Percentiles rank a stretch among this genome's conserved stretches.
These are phyloP conservation scores for Diospyros kaki DNA, from an alignment of 148 eudicot genomes.

Conservation along the genomic window DNA sequence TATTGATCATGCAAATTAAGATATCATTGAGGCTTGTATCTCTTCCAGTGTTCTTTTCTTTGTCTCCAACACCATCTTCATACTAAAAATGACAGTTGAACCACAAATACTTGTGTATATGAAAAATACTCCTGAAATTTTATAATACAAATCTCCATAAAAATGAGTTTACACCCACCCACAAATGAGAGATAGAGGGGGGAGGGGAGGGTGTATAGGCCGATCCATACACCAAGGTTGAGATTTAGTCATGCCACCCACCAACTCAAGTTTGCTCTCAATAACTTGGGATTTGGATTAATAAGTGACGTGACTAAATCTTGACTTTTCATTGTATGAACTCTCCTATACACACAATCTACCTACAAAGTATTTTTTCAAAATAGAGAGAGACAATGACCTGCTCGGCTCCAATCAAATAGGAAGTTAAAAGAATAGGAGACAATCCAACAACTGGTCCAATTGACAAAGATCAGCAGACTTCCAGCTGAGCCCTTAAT, in stretches of 20 bases:
- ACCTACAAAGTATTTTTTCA: no score
- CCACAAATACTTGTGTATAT: slow-evolving; percentile 46
- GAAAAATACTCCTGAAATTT: slow-evolving; percentile 71
- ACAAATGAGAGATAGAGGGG: no score
- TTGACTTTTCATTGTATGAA: no score
- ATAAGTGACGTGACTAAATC: no score
- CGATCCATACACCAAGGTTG: no score
- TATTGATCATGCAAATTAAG: no score
- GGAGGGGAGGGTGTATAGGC: not conserved
- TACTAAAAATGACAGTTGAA: slow-evolving; percentile 53
- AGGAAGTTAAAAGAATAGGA: slow-evolving; percentile 75
- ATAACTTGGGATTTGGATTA: no score
- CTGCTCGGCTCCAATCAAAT: slow-evolving; percentile 55
- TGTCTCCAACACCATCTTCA: slow-evolving; percentile 82
- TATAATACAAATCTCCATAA: no score
- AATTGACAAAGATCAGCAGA: slow-evolving; percentile 68
- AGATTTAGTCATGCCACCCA: no score
- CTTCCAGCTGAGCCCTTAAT: slow-evolving; percentile 88
- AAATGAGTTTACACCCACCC: no score
- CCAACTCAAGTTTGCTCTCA: no score
- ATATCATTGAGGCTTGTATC: slow-evolving; percentile 71
- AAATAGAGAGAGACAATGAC: slow-evolving; percentile 3
- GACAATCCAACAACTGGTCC: slow-evolving; percentile 81
- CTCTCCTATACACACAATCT: no score
- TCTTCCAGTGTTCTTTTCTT: slow-evolving; percentile 87